phyloP scores from a whole-genome alignment of 768 basidiomycete species.

The Rubroboletus satanas region DNA sequence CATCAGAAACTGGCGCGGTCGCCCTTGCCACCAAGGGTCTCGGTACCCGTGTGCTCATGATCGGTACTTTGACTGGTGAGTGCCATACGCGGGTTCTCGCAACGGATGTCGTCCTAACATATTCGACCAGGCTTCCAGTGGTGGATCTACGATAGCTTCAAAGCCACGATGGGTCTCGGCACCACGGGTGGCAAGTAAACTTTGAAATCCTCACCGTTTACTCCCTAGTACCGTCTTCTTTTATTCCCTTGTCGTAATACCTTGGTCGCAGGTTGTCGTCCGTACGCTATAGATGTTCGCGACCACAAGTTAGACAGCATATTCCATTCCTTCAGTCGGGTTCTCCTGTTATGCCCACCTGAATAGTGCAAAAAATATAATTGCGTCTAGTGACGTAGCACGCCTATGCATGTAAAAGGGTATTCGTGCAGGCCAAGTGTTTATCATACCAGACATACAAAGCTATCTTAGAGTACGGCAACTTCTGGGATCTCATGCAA shows the following conservation, averaged over 20 bases:
- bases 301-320: neutral
- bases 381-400: no score
- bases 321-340: neutral
- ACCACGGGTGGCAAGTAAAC: slow-evolving; percentile 84
- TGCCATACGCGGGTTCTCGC: neutral
- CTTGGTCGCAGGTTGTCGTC: neutral
- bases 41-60: slow-evolving; percentile 83
- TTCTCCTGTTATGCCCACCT: neutral
- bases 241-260: slow-evolving; percentile 2
- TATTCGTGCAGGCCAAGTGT: no score
- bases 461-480: no score
- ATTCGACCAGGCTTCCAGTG: slow-evolving; percentile 70
- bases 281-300: slow-evolving; percentile 6
- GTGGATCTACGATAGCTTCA: slow-evolving; percentile 92
- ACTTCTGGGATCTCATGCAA: no score
- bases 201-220: neutral
- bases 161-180: slow-evolving; percentile 76
- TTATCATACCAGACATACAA: no score
- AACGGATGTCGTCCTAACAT: neutral
- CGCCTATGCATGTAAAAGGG: no score
- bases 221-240: neutral
- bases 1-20: slow-evolving; percentile 61
- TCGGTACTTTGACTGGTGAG: slow-evolving; percentile 52
- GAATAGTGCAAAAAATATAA: neutral
- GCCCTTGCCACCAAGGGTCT: slow-evolving; percentile 79